Evolutionary conservation across 2,329 filamentous ascomycete genomes (phyloP).

Genomic region (Trichoderma sp.): DNA sequence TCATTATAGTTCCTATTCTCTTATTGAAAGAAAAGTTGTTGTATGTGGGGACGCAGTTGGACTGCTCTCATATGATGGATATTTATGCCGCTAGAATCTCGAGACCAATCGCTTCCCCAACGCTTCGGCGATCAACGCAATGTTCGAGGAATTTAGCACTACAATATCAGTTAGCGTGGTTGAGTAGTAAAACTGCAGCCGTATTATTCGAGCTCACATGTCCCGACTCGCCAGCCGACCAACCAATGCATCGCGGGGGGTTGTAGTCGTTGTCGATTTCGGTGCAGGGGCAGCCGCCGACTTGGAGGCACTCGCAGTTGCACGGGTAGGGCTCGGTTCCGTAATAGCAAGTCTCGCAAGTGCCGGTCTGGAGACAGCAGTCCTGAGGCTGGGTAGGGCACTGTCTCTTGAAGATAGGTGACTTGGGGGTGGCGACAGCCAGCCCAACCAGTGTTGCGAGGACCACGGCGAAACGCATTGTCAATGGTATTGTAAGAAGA

Average conservation of each 20-base stretch:
- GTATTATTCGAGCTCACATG: neutral
- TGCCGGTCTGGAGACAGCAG: conserved; percentile 8
- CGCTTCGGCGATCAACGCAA: neutral
- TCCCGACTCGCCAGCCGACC: neutral
- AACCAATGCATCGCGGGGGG: neutral
- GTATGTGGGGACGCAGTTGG: neutral
- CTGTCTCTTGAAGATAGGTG: conserved; percentile 18
- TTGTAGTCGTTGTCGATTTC: neutral
- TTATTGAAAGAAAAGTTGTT: neutral
- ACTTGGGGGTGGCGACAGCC: conserved; percentile 15
- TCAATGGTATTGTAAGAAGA: neutral
- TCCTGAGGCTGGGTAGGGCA: conserved; percentile 6
- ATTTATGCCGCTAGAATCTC: neutral
- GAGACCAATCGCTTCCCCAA: neutral
- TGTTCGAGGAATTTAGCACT: neutral
- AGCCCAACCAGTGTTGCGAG: conserved; percentile 15
- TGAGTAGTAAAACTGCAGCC: neutral
- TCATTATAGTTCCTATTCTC: neutral
- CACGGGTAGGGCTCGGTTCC: conserved; percentile 3
- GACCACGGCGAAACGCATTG: conserved; percentile 19
- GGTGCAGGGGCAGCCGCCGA: conserved; percentile 17
- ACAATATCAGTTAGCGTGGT: neutral
- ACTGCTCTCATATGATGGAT: neutral
- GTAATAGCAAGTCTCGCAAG: conserved; percentile 21
- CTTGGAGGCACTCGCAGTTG: conserved; percentile 12